Evolutionary conservation across 495 filamentous ascomycete genomes (phyloP).

Genomic region (Trichoderma erinaceum): DNA sequence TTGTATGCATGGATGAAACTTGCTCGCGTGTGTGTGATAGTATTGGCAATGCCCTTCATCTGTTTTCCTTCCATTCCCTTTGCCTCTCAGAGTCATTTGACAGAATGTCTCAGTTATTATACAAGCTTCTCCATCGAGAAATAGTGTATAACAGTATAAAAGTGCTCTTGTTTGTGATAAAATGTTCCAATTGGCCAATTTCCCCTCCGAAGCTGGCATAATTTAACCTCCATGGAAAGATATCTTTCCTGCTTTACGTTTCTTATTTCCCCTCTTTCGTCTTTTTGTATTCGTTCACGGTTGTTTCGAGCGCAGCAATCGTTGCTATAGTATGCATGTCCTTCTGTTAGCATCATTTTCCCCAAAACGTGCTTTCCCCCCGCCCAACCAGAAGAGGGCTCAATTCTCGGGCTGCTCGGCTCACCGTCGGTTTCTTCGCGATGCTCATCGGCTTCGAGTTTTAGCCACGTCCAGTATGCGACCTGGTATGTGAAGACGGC

Average conservation of each 20-base stretch:
- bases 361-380: not conserved
- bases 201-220: not conserved
- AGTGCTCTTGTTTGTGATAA: too few species aligned
- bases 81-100: too few species aligned
- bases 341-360: not conserved
- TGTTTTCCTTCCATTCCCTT: too few species aligned
- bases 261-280: not conserved
- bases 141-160: too few species aligned
- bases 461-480: slow-evolving; percentile 77
- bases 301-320: slow-evolving; percentile 28
- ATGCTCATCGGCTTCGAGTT: slow-evolving; percentile 72
- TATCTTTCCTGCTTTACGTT: not conserved
- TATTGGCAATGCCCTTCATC: not conserved
- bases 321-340: slow-evolving; percentile 21
- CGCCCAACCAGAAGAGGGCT: not conserved
- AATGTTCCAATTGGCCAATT: too few species aligned
- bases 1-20: too few species aligned
- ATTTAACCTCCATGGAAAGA: not conserved
- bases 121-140: too few species aligned
- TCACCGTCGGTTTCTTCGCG: slow-evolving; percentile 53
- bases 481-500: slow-evolving; percentile 86
- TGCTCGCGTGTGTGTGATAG: not conserved
- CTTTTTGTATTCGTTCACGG: slow-evolving; percentile 15
- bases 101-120: too few species aligned
- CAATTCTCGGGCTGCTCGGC: slow-evolving; percentile 4